These are phyloP conservation scores for Eucalyptus brandiana DNA, from an alignment of 345 rosid species.

Conservation along the genomic window DNA sequence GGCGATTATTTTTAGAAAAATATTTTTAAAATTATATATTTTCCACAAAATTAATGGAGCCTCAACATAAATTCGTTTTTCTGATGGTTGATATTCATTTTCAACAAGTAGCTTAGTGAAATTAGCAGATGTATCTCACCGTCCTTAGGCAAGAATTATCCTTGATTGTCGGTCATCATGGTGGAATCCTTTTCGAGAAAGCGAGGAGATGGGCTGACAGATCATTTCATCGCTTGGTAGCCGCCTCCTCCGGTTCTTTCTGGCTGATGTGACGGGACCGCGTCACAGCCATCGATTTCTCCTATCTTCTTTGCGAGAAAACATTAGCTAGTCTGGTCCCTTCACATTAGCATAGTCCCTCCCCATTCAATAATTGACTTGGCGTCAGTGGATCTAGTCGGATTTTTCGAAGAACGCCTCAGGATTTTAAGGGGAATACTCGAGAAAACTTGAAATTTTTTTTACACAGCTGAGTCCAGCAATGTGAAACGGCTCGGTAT, in stretches of 20 bases:
- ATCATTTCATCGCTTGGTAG: not conserved
- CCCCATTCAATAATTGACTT: not conserved
- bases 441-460: not conserved
- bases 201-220: not conserved
- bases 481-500: not conserved
- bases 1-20: fast-evolving
- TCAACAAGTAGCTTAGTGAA: not conserved
- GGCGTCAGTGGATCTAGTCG: not conserved
- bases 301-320: not conserved
- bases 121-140: not conserved
- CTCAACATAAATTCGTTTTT: not conserved
- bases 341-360: not conserved
- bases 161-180: not conserved
- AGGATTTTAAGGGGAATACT: not conserved
- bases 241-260: not conserved
- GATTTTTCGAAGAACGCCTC: not conserved
- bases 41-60: not conserved
- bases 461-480: not conserved
- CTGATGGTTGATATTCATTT: not conserved
- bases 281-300: not conserved
- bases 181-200: not conserved
- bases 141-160: not conserved
- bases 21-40: too few species aligned
- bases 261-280: not conserved
- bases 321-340: not conserved